Conservation (phyloP, 768 basidiomycete species). For the Tylopilus sp. region DNA sequence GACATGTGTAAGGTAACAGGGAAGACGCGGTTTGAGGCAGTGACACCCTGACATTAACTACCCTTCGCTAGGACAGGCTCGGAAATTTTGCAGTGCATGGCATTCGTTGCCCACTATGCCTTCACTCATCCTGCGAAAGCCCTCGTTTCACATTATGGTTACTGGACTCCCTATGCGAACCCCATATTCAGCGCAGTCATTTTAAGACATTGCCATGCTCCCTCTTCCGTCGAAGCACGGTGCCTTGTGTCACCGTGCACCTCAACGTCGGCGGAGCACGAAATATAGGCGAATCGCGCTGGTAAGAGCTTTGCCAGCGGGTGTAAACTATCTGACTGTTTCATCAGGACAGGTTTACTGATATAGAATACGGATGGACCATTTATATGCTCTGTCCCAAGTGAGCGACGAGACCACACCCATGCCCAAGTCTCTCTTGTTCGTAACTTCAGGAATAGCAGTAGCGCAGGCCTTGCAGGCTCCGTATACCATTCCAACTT, state of each 20-base stretch:
- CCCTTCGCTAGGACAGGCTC: no score
- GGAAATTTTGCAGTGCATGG: no score
- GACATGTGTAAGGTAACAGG: no score
- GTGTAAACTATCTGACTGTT: not conserved
- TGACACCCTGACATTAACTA: no score
- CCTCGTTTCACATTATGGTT: no score
- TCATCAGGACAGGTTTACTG: not conserved
- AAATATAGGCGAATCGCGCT: not conserved
- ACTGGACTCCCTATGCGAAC: no score
- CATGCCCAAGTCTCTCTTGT: not conserved
- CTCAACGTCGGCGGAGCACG: not conserved
- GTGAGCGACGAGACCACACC: not conserved
- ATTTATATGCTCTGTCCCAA: not conserved
- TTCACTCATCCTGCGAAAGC: no score
- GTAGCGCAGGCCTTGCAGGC: not conserved
- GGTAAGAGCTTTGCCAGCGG: not conserved
- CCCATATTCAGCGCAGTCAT: no score
- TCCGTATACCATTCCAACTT: conserved; percentile 6
- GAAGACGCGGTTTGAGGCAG: no score
- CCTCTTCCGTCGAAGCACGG: not conserved
- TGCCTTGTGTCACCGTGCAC: not conserved
- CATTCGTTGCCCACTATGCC: no score
- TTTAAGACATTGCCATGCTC: no score
- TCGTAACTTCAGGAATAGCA: not conserved
- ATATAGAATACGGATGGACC: not conserved